These are phyloP conservation scores for Pythium guiyangense DNA, from an alignment of 352 stramenopile species.

Conservation along the genomic window DNA sequence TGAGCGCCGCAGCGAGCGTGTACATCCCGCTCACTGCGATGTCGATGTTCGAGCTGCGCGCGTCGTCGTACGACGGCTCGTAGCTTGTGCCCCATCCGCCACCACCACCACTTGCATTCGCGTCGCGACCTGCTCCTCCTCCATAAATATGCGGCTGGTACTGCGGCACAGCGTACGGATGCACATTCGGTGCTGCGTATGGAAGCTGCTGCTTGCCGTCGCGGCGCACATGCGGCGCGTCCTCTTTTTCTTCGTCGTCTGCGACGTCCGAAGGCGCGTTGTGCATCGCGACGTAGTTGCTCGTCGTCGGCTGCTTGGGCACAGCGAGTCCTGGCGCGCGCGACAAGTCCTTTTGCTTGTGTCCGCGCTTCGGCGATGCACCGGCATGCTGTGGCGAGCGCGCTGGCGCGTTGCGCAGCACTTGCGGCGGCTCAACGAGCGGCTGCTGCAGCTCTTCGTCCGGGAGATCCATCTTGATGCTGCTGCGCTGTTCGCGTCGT, in stretches of 20 bases:
- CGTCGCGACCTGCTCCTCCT: background rate
- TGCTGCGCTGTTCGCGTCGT: background rate
- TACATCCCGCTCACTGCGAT: slow-evolving; percentile 86
- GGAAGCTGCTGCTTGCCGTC: slow-evolving; percentile 28
- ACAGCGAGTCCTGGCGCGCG: background rate
- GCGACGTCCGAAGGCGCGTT: background rate
- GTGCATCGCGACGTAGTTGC: slow-evolving; percentile 34
- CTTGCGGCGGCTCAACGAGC: slow-evolving; percentile 34
- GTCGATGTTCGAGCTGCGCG: slow-evolving; percentile 54
- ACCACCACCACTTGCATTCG: slow-evolving; percentile 21
- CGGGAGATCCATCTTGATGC: slow-evolving; percentile 48
- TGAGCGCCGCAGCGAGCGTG: slow-evolving; percentile 75
- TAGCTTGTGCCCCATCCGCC: slow-evolving; percentile 35
- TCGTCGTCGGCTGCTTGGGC: slow-evolving; percentile 10
- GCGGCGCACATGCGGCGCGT: slow-evolving; percentile 11
- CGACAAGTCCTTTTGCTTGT: slow-evolving; percentile 14
- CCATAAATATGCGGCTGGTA: slow-evolving; percentile 37
- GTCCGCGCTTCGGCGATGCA: slow-evolving; percentile 16
- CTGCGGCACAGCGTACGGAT: slow-evolving; percentile 78
- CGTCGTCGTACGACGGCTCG: slow-evolving; percentile 37
- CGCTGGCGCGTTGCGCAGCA: slow-evolving; percentile 1
- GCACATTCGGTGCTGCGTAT: slow-evolving; percentile 69
- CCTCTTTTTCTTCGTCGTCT: slow-evolving; percentile 65
- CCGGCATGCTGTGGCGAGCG: slow-evolving; percentile 13
- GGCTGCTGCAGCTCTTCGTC: slow-evolving; percentile 77